Evolutionary conservation across 192 early-diverging fungal genomes (phyloP), one percentile per base, ranked within the genome.

Genomic region (Coemansia sp.): DNA sequence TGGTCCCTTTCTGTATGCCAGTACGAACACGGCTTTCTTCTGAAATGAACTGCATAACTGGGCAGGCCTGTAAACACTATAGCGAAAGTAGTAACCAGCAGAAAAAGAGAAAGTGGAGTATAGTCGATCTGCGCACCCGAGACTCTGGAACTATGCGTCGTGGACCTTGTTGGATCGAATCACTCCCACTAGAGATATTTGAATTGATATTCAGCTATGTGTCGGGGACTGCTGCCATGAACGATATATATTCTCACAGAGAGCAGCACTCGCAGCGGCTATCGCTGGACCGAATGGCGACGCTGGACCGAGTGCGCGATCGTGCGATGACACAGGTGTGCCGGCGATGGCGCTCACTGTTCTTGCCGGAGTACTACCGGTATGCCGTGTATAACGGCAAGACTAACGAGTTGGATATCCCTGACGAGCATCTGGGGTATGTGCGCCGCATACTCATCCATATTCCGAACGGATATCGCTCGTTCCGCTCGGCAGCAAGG

Each of bases 401-500:
- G 15, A 46, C 55, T 2, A 68, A 66, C 12, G 18, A 22, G 8
- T 46, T 73, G 18, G 42, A 70, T 5, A 59, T 51, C 12, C 67
- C 63, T 0, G 54, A 67, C 1, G 64, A 49, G 18, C 11, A 43
- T 6, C 22, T 40, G 18, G 40, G 12, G 3, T 52, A 66, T 29
- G 47, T 74, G 8, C 54, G 77, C 40, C 44, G 31, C 46, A 40
- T 79, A 38, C 29, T 74, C 10, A 65, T 79, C 8, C 9, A 43
- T 12, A 73, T 79, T 6, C 71, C 77, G 0, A 31, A 63, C 2
- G 40, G 46, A 12, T 71, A 38, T 38, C 40, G 20, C 38, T 70
- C 77, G 49, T 79, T 70, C 43, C 71, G 77, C 24, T 74, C 60
- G 38, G 57, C 70, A 5, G 72, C 36, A 12, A 46, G 77, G 20